phyloP scores from a whole-genome alignment of 768 basidiomycete species.

The Lactarius indigo region DNA sequence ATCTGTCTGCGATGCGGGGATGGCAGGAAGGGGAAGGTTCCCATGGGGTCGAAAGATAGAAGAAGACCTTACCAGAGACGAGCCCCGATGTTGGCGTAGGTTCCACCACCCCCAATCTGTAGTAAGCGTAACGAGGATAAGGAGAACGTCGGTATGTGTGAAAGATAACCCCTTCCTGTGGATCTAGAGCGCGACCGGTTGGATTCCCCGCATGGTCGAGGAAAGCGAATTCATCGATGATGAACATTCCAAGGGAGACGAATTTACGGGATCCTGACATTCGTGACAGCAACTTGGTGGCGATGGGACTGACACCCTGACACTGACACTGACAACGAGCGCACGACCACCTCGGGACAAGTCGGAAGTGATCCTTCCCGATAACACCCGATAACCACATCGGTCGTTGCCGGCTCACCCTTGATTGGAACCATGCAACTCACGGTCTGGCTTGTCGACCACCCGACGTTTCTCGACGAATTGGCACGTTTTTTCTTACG shows the following conservation, averaged over 20 bases:
- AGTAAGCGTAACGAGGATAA: neutral
- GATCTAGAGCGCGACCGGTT: conserved; percentile 39
- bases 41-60: neutral
- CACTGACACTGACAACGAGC: neutral
- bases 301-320: neutral
- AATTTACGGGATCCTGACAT: conserved; percentile 34
- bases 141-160: neutral
- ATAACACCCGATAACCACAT: neutral
- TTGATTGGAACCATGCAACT: conserved; percentile 8
- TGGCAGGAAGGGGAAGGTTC: neutral
- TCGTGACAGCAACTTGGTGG: neutral
- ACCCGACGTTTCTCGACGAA: conserved; percentile 22
- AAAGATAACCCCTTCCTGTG: conserved; percentile 46
- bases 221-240: conserved; percentile 78
- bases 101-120: conserved; percentile 88
- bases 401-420: neutral
- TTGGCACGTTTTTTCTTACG: conserved; percentile 5
- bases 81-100: conserved; percentile 75
- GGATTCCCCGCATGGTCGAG: conserved; percentile 52
- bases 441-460: conserved; percentile 20
- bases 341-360: neutral
- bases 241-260: conserved; percentile 84
- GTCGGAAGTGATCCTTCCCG: neutral
- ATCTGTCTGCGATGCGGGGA: neutral
- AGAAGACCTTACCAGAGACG: conserved; percentile 62